A percentile compares a stretch with the other conserved stretches of the same genome.
Conservation (phyloP, 352 stramenopile genomes). For the Hyaloperonospora brassicae region DNA sequence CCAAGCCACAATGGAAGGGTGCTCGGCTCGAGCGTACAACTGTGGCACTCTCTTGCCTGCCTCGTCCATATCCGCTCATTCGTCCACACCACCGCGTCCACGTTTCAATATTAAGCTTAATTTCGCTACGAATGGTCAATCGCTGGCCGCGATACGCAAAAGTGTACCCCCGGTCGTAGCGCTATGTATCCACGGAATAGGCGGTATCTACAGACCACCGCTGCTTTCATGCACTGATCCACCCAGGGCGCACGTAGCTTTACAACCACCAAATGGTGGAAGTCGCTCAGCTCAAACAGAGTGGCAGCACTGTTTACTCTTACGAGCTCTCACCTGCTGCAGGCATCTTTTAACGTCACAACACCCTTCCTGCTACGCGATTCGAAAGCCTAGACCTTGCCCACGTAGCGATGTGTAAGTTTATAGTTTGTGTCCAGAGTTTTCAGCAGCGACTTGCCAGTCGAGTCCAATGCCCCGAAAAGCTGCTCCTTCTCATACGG, state of each 20-base stretch:
- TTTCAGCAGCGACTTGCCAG: conserved; percentile 82
- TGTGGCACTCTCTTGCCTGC: conserved; percentile 24
- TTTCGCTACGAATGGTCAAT: neutral
- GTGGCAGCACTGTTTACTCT: conserved; percentile 17
- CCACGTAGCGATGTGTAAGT: conserved; percentile 75
- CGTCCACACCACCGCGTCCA: conserved; percentile 15
- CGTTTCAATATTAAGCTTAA: neutral
- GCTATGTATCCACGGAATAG: conserved; percentile 10
- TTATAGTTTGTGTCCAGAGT: conserved; percentile 81
- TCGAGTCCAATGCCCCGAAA: conserved; percentile 68
- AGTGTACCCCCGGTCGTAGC: neutral
- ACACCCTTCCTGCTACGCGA: neutral
- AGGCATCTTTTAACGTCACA: conserved; percentile 4
- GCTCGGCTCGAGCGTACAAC: conserved; percentile 18
- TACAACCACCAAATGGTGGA: conserved; percentile 72
- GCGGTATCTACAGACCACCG: conserved; percentile 4
- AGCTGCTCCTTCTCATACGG: conserved; percentile 81
- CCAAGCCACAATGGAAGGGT: conserved; percentile 19
- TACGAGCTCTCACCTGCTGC: conserved; percentile 20
- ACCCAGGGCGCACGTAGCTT: conserved; percentile 50
- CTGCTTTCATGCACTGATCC: conserved; percentile 64
- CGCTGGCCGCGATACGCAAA: too few species aligned
- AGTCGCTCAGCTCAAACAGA: conserved; percentile 24
- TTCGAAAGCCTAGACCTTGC: conserved; percentile 55
- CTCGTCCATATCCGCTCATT: conserved; percentile 24